phyloP scores from a whole-genome alignment of 2,329 filamentous ascomycete species.

The Ilyonectria sp. region DNA sequence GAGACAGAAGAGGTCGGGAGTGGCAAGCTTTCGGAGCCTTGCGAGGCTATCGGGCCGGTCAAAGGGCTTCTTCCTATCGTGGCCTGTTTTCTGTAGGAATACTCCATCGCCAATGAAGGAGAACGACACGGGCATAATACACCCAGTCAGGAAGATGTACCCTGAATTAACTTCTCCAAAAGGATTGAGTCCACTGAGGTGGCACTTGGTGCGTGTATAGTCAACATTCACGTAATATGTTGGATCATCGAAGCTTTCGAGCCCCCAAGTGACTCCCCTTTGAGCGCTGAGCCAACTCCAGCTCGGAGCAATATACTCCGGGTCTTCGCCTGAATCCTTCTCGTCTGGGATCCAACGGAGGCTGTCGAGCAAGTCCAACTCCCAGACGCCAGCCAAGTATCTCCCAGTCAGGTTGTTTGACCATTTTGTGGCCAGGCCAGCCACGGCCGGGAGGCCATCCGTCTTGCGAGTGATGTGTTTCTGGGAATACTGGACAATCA shows the following conservation, averaged over 20 bases:
- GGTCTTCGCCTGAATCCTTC: conserved; percentile 11
- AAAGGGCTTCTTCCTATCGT: conserved; percentile 10
- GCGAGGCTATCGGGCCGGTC: conserved; percentile 36
- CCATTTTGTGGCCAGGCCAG: conserved; percentile 44
- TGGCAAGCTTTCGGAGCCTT: neutral
- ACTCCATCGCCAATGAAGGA: conserved; percentile 1
- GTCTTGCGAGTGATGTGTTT: conserved; percentile 41
- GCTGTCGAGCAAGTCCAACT: conserved; percentile 33
- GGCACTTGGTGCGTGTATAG: conserved; percentile 30
- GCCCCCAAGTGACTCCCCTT: conserved; percentile 42
- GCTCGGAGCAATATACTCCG: conserved; percentile 37
- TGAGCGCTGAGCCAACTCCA: conserved; percentile 48
- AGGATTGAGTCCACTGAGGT: conserved; percentile 20
- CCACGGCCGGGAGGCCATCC: conserved; percentile 45
- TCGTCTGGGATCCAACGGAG: conserved; percentile 43
- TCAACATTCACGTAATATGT: conserved; percentile 33
- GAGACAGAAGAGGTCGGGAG: neutral
- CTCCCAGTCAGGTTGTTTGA: conserved; percentile 29
- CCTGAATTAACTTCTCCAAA: conserved; percentile 40
- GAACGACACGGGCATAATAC: conserved; percentile 29
- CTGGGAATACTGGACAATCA: conserved; percentile 43
- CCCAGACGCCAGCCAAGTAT: conserved; percentile 48
- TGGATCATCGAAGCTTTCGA: too few relatives aligned
- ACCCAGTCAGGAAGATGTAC: conserved; percentile 40
- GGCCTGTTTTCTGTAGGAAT: conserved; percentile 28